phyloP scores from a whole-genome alignment of 2,329 filamentous ascomycete species.

The Ophiostoma ulmi region DNA sequence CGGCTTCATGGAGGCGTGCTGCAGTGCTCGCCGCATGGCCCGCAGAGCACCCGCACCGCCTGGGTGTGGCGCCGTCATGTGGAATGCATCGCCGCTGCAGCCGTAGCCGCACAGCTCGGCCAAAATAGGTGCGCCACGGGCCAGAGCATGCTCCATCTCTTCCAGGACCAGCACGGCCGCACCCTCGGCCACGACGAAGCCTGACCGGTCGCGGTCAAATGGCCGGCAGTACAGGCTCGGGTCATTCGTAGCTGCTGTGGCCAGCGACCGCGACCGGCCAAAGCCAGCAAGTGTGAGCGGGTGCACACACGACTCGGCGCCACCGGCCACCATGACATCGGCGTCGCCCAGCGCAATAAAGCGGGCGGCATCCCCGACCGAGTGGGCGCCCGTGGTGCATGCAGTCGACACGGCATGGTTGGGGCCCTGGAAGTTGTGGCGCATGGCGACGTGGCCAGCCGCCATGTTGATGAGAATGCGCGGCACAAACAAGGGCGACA shows the following conservation, averaged over 20 bases:
- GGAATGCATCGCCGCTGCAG: constrained; percentile 81
- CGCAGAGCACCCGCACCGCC: constrained; percentile 76
- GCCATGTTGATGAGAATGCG: constrained; percentile 91
- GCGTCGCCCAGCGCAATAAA: constrained; percentile 90
- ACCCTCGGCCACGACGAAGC: constrained; percentile 91
- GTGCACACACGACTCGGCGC: constrained; percentile 91
- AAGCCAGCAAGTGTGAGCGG: constrained; percentile 91
- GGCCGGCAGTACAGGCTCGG: constrained; percentile 60
- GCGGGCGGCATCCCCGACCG: constrained; percentile 87
- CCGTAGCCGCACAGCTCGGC: constrained; percentile 88
- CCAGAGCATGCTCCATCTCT: constrained; percentile 80
- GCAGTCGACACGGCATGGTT: constrained; percentile 92
- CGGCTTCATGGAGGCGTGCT: constrained; percentile 64
- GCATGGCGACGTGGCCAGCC: constrained; percentile 92
- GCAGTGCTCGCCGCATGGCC: constrained; percentile 80
- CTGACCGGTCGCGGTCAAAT: constrained; percentile 73
- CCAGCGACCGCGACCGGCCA: constrained; percentile 76
- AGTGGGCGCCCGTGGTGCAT: constrained; percentile 93
- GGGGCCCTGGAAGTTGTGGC: constrained; percentile 79
- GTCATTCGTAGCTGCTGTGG: constrained; percentile 11
- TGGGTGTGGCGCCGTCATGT: constrained; percentile 84
- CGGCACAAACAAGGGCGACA: constrained; percentile 90
- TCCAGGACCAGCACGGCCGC: constrained; percentile 84
- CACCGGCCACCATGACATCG: constrained; percentile 93
- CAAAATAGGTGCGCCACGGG: constrained; percentile 74